Conservation (phyloP, 2,329 filamentous ascomycete genomes). For the Calonectria multiphialidica region DNA sequence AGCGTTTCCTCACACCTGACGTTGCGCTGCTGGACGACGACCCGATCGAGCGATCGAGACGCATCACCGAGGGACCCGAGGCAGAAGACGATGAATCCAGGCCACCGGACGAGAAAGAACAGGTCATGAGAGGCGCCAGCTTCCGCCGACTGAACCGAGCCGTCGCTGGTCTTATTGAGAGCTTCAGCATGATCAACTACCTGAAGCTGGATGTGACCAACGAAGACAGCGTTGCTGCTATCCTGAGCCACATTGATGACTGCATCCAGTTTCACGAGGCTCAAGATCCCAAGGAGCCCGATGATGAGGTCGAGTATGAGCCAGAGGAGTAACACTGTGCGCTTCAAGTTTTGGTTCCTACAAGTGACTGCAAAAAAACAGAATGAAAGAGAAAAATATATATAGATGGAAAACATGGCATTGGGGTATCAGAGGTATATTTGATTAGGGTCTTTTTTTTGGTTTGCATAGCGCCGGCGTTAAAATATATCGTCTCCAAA, state of each 20-base stretch:
- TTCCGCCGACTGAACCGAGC: slow-evolving; percentile 89
- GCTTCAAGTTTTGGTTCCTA: not conserved
- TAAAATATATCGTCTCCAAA: slow-evolving; percentile 33
- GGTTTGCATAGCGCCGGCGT: slow-evolving; percentile 48
- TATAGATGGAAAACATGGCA: slow-evolving; percentile 17
- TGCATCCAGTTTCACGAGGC: slow-evolving; percentile 94
- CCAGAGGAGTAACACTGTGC: slow-evolving; percentile 46
- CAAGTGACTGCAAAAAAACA: slow-evolving; percentile 7
- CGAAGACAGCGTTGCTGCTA: slow-evolving; percentile 88
- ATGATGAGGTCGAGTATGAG: slow-evolving; percentile 64
- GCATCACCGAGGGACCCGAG: slow-evolving; percentile 52
- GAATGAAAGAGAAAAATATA: not conserved
- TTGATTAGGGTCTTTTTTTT: slow-evolving; percentile 34
- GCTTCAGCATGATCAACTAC: slow-evolving; percentile 98
- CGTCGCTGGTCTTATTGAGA: slow-evolving; percentile 92
- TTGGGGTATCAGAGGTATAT: slow-evolving; percentile 23
- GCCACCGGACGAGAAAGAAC: slow-evolving; percentile 74
- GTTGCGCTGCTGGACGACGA: slow-evolving; percentile 85
- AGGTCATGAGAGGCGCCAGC: slow-evolving; percentile 83
- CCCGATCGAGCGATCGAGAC: slow-evolving; percentile 63
- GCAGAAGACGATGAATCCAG: slow-evolving; percentile 64
- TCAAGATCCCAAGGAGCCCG: slow-evolving; percentile 88
- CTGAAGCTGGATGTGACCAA: slow-evolving; percentile 89
- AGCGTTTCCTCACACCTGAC: slow-evolving; percentile 91
- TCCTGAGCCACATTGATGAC: slow-evolving; percentile 94